Base-by-base conservation (phyloP, 129 eudicot genomes). In the Oenanthe sinensis region DNA sequence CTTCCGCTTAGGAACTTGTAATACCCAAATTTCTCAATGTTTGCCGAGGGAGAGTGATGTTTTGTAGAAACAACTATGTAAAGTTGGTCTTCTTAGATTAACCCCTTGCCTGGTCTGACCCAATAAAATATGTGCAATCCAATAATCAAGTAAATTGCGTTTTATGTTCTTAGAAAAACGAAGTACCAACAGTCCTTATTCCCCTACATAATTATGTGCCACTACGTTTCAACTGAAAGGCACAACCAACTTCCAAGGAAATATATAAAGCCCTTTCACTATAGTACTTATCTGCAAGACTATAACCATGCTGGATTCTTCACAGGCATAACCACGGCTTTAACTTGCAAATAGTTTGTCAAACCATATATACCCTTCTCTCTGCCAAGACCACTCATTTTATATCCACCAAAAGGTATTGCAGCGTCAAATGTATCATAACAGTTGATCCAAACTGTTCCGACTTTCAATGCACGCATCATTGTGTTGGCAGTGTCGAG, bases 341-440 rank as follows among this genome's bases (percentile, higher is more conserved):
- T 90, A 12, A 90, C 91, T 82, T 90, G 95, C 87, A 90, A 86
- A 87, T 90, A 90, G 63, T 87, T 87, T 71, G 78, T 76, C 60
- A 90, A 81, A 80, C 95, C 81, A 81, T 90, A 87, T 10, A 79
- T 83, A 28, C 95, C 95, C 84, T 87, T 90, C 79, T 90, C 95
- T 73, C 95, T 83, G 8, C 95, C 95, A 1, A 80, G 78, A 19
- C 95, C 95, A 20, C 95, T 90, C 95, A 87, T 87, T 79, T 90
- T 90, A 65, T 90, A 90, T 50, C 95, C 95, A 9, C 95, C 95
- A 63, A 90, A 87, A 28, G 95, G 95, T 62, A 87, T 90, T 24
- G 90, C 79, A 39, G 95, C 95, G 77, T 90, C 95, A 73, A 87
- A 87, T 5, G 54, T 47, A 74, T 87, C 91, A 19, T 83, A 90